Base-by-base conservation (phyloP, 768 basidiomycete species). In the Auriculariales sp. region DNA sequence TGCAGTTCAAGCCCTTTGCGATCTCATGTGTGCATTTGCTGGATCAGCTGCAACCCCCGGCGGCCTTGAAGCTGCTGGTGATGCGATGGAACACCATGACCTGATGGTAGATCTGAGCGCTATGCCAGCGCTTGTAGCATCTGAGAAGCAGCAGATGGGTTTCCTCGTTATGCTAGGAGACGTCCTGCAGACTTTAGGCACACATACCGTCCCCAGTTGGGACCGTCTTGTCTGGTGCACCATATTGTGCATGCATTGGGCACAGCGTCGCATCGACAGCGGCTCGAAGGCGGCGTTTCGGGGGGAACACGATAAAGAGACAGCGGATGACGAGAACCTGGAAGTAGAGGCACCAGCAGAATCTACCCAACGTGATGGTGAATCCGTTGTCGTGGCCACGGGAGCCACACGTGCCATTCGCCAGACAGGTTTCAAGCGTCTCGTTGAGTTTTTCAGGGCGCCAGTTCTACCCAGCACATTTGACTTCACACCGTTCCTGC, bases 81-180 rank as follows among this genome's bases (percentile, higher is more conserved):
- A 44, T 7, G 19, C 4, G 59, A 53, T 1, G 66, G 74, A 12
- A 67, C 71, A 15, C 34, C 49, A 3, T 44, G 46, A 19, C 39
- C 51, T 15, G 53, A 55, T 14, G 30, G 28, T 9, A 11, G 67
- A 73, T 28, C 2, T 25, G 34, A 12, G 31, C 17, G 22, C 15
- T n/a, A n/a, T n/a, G n/a, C n/a, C n/a, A n/a, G n/a, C n/a, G n/a
- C 28, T 6, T n/a, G 31, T n/a, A 48, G n/a, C n/a, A n/a, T n/a
- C 29, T 15, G 30, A 47, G 47, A 81, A 77, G 63, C 88, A 91
- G 54, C 78, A 88, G 55, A 66, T 79, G 30, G 95, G 94, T 46
- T 97, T 84, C 68, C 66, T 98, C 54, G 81, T 77, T 3, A 68
- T 98, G 19, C 73, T 97, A 24, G 83, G 79, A 1, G 90, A 94